Conservation (phyloP, 345 rosid species). For the Crucihimalaya himalaica region DNA sequence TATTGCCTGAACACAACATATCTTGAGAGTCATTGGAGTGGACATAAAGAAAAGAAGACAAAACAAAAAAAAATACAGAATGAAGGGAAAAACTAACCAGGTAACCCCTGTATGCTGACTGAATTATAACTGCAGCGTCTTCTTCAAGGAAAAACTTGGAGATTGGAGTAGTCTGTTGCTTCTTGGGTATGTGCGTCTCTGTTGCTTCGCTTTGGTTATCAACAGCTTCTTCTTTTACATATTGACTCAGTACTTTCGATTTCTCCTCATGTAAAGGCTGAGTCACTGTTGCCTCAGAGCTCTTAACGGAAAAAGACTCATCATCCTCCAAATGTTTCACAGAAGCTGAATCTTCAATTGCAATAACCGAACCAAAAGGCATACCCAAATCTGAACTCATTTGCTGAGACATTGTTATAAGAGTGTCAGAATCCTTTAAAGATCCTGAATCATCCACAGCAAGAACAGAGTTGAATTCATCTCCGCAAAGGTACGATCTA, state of each 20-base stretch:
- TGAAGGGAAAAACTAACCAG: constrained; percentile 45
- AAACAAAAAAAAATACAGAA: too few relatives aligned
- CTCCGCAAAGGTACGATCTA: constrained; percentile 74
- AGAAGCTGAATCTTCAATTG: constrained; percentile 79
- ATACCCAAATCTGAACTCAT: constrained; percentile 3
- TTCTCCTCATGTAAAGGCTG: constrained; percentile 23
- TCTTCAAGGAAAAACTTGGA: constrained; percentile 55
- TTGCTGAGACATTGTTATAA: constrained; percentile 46
- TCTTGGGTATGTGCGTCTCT: constrained; percentile 33
- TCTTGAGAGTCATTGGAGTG: not conserved
- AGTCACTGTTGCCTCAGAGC: constrained; percentile 42
- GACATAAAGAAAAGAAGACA: constrained; percentile 5
- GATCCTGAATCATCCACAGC: constrained; percentile 85
- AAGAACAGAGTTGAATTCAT: constrained; percentile 69
- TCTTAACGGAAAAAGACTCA: constrained; percentile 20
- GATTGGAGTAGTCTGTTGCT: constrained; percentile 51
- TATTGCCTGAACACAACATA: constrained; percentile 47
- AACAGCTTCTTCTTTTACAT: constrained; percentile 11
- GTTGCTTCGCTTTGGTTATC: constrained; percentile 40
- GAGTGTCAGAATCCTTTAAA: constrained; percentile 57
- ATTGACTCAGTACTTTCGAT: not conserved
- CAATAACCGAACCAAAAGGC: constrained; percentile 58
- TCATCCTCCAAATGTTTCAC: constrained; percentile 53
- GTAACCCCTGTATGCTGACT: constrained; percentile 67
- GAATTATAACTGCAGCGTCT: constrained; percentile 78